Conservation (phyloP, 345 rosid species). For the Citrus reticulata region DNA sequence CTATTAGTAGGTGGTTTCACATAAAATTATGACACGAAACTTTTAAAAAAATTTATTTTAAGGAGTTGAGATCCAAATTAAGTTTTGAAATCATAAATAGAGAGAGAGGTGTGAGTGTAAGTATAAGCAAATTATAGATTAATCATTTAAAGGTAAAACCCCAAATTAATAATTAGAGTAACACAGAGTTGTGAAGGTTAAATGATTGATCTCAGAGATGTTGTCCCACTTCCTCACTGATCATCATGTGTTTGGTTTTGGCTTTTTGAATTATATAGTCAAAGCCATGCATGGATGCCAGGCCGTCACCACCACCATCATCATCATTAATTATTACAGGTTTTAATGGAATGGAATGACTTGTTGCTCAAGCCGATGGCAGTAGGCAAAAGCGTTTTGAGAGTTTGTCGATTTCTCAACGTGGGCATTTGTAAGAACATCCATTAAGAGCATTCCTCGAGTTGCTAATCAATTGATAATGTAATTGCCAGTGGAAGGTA, state of each 20-base stretch:
- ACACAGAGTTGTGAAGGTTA: no score
- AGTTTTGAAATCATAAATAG: no score
- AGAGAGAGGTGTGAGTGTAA: no score
- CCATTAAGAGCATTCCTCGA: not conserved
- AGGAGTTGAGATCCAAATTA: fast-evolving
- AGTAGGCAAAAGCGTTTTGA: not conserved
- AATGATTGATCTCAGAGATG: no score
- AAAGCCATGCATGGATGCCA: not conserved
- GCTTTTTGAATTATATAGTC: not conserved
- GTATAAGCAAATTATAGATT: no score
- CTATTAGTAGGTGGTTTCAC: fast-evolving
- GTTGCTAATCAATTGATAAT: not conserved
- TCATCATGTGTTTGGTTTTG: no score
- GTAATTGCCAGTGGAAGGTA: not conserved
- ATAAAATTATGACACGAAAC: no score
- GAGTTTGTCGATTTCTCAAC: not conserved
- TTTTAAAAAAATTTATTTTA: no score
- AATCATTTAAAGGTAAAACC: no score
- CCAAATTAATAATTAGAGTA: no score
- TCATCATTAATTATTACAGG: not conserved
- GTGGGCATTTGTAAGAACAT: not conserved
- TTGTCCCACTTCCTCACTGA: no score
- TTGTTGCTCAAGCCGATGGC: constrained; percentile 1
- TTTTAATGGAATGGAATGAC: not conserved
- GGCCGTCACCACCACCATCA: not conserved